phyloP scores from a whole-genome alignment of 2,329 filamentous ascomycete species.

The Epichloe scottii region DNA sequence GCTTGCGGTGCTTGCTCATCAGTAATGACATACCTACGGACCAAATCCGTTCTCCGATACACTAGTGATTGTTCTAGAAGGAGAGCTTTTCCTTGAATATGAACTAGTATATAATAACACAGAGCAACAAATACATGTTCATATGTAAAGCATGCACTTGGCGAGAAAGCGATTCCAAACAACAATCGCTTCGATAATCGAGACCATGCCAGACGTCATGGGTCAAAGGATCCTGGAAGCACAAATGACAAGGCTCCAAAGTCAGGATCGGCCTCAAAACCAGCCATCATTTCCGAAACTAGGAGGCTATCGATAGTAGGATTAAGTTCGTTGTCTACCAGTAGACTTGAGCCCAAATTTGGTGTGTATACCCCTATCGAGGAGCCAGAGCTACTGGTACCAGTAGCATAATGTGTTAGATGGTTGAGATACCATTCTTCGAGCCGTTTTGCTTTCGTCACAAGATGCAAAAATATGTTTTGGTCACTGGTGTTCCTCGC shows the following conservation, averaged over 20 bases:
- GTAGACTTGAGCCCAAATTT: background rate
- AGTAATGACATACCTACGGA: background rate
- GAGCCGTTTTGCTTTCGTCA: slow-evolving; percentile 9
- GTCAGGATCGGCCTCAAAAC: background rate
- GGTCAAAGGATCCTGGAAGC: background rate
- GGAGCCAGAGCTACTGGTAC: background rate
- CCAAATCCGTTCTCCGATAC: background rate
- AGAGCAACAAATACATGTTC: too few relatives aligned
- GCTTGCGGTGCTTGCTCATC: background rate
- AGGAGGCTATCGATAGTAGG: background rate
- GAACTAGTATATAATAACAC: too few relatives aligned
- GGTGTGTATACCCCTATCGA: background rate
- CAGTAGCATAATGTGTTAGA: background rate
- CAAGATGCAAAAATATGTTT: slow-evolving; percentile 15
- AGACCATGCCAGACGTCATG: background rate
- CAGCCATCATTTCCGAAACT: background rate
- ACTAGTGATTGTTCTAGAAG: too few relatives aligned
- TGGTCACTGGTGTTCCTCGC: slow-evolving; percentile 9
- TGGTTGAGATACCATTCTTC: slow-evolving; percentile 12
- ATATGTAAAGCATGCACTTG: too few relatives aligned
- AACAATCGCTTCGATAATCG: too few relatives aligned
- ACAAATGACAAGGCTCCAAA: background rate
- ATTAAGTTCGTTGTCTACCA: background rate
- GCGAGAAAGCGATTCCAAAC: too few relatives aligned
- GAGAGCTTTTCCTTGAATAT: too few relatives aligned